Percentiles rank a stretch among this genome's conserved stretches.
Conservation (phyloP, 192 early-diverging fungal species). For the Phlyctochytrium planicorne region DNA sequence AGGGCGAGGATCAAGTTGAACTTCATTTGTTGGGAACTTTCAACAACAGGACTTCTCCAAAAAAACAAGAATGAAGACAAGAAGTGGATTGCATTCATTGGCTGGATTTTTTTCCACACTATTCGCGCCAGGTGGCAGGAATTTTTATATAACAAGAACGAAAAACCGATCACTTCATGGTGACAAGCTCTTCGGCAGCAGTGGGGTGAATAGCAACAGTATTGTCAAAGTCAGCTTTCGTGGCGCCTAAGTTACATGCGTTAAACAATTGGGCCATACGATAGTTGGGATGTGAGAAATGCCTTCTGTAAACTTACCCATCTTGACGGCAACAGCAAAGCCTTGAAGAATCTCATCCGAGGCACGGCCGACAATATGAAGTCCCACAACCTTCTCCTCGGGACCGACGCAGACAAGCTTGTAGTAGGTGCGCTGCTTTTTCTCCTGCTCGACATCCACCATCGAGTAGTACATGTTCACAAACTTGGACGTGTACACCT, state of each 20-base stretch:
- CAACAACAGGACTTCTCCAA: no score
- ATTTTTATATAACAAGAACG: no score
- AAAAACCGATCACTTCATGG: conserved; percentile 57
- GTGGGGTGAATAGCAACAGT: conserved; percentile 98
- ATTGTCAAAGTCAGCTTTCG: conserved; percentile 94
- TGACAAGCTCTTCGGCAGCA: conserved; percentile 93
- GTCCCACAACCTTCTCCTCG: conserved; percentile 95
- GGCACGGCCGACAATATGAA: conserved; percentile 88
- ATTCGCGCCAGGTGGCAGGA: no score
- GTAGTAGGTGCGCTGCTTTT: conserved; percentile 90
- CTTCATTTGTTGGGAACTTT: background rate
- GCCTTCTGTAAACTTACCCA: conserved; percentile 61
- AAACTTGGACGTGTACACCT: conserved; percentile 84
- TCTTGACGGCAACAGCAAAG: conserved; percentile 94
- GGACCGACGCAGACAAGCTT: conserved; percentile 85
- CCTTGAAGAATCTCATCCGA: conserved; percentile 89
- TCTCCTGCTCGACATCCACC: conserved; percentile 36
- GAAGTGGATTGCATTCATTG: no score
- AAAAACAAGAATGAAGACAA: background rate
- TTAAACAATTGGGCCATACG: conserved; percentile 1
- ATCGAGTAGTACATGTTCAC: conserved; percentile 83
- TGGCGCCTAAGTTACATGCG: conserved; percentile 57
- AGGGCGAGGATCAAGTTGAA: background rate
- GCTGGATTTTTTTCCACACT: no score
- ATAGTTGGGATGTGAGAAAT: conserved; percentile 8